A percentile compares a stretch with the other conserved stretches of the same genome.
Conservation (phyloP, 2,329 filamentous ascomycete genomes). For the Pseudogymnoascus sp. region DNA sequence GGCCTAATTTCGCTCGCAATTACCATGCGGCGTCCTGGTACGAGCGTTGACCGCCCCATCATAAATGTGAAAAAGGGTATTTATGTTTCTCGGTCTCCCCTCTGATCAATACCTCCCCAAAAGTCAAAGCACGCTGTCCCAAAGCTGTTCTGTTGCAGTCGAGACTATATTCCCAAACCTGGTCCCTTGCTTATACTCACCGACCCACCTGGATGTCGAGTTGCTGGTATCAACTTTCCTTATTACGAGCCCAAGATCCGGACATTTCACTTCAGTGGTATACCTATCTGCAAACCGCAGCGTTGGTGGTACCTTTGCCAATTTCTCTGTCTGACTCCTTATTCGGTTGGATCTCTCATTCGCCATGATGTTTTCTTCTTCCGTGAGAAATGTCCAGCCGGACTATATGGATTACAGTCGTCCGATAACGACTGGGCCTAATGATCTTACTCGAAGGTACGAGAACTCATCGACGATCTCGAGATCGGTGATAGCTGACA, state of each 20-base stretch:
- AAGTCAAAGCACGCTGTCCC: not conserved
- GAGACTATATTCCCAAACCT: not conserved
- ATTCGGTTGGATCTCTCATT: slow-evolving; percentile 6
- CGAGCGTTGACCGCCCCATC: slow-evolving; percentile 4
- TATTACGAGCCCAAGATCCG: slow-evolving; percentile 7
- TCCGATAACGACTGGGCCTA: slow-evolving; percentile 19
- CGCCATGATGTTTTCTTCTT: slow-evolving; percentile 9
- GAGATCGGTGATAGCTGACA: slow-evolving; percentile 20
- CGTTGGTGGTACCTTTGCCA: slow-evolving; percentile 2
- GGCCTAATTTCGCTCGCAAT: slow-evolving; percentile 6
- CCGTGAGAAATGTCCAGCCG: slow-evolving; percentile 25
- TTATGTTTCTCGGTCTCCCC: slow-evolving; percentile 10
- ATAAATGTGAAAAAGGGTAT: not conserved
- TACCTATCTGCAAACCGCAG: slow-evolving; percentile 7
- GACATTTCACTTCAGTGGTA: slow-evolving; percentile 5
- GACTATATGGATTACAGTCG: slow-evolving; percentile 23
- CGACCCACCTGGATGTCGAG: slow-evolving; percentile 1
- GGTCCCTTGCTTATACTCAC: not conserved
- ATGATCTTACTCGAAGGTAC: slow-evolving; percentile 27
- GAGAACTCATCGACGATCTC: slow-evolving; percentile 13
- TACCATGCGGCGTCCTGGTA: slow-evolving; percentile 5
- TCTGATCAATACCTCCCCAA: not conserved
- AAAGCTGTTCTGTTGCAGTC: not conserved
- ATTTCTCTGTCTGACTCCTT: slow-evolving; percentile 7
- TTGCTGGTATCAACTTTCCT: slow-evolving; percentile 8